Evolutionary conservation across 306 rosid species (phyloP).

Genomic region (Hippophae gyantsensis): DNA sequence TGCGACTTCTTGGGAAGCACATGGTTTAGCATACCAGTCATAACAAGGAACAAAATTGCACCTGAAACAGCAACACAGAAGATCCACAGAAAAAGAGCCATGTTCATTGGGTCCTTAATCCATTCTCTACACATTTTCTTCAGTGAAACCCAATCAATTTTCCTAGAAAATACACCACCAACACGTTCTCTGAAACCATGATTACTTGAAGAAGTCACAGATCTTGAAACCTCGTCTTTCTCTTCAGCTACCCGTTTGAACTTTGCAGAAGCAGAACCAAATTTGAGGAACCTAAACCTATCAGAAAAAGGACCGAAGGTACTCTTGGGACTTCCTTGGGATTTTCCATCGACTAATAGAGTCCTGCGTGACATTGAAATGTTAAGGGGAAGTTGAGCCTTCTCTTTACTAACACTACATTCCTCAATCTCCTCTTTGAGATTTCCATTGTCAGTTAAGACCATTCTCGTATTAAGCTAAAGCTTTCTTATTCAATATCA

Average conservation of each 20-base stretch:
- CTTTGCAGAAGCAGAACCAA: slow-evolving; percentile 69
- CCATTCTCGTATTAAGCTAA: slow-evolving; percentile 33
- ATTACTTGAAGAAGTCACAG: slow-evolving; percentile 41
- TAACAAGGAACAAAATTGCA: slow-evolving; percentile 77
- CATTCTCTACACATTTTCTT: slow-evolving; percentile 47
- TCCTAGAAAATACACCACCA: slow-evolving; percentile 35
- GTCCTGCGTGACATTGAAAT: slow-evolving; percentile 31
- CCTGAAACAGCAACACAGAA: slow-evolving; percentile 74
- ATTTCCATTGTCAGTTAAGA: slow-evolving; percentile 33
- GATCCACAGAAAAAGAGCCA: slow-evolving; percentile 80
- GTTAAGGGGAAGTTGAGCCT: slow-evolving; percentile 31
- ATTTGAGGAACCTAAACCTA: slow-evolving; percentile 37
- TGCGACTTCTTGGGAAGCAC: slow-evolving; percentile 52
- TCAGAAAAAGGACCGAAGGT: slow-evolving; percentile 24
- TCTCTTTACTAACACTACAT: slow-evolving; percentile 29
- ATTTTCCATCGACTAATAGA: slow-evolving; percentile 29
- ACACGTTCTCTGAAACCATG: slow-evolving; percentile 42
- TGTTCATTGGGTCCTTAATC: slow-evolving; percentile 71
- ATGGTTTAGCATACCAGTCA: slow-evolving; percentile 81
- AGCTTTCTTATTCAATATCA: slow-evolving; percentile 18
- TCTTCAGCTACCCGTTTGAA: slow-evolving; percentile 46
- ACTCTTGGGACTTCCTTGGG: slow-evolving; percentile 28
- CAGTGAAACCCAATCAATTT: slow-evolving; percentile 59
- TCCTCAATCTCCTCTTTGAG: slow-evolving; percentile 44
- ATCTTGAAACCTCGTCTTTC: slow-evolving; percentile 57